phyloP scores from a whole-genome alignment of 495 filamentous ascomycete species.

The Penicillium turbatum region DNA sequence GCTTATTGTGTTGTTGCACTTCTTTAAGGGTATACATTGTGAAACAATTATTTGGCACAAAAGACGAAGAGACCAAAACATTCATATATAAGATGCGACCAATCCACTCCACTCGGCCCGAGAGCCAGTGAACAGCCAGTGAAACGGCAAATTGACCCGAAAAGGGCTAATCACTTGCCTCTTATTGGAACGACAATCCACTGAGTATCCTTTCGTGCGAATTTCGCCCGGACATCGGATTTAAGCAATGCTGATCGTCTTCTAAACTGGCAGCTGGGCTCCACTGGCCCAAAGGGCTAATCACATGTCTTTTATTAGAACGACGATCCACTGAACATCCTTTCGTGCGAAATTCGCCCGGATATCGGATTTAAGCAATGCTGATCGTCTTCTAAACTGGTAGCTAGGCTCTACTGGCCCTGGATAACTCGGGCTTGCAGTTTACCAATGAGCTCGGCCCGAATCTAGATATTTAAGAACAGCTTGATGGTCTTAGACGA shows the following conservation, averaged over 20 bases:
- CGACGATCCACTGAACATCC: not conserved
- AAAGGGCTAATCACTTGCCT: not conserved
- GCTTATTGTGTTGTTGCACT: slow-evolving; percentile 21
- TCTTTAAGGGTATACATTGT: slow-evolving; percentile 18
- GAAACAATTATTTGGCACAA: not conserved
- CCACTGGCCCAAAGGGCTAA: too few species aligned
- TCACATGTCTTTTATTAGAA: not conserved
- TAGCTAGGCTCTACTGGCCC: not conserved
- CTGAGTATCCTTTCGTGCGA: slow-evolving; percentile 5
- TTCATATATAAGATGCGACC: too few species aligned
- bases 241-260: not conserved
- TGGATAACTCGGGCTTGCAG: not conserved
- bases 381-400: not conserved
- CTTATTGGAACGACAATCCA: not conserved
- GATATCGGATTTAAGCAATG: slow-evolving; percentile 2
- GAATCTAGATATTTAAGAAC: not conserved
- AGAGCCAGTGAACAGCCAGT: too few species aligned
- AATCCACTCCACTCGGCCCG: too few species aligned
- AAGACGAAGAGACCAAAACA: not conserved
- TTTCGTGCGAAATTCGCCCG: slow-evolving; percentile 19
- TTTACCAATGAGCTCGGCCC: not conserved
- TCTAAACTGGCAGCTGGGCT: too few species aligned
- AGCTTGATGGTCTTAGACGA: not conserved
- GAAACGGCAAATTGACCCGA: not conserved
- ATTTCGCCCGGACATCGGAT: slow-evolving; percentile 17